Percentiles rank a stretch among this genome's conserved stretches.
Conservation (phyloP, 305 asterid genomes). For the Solanum chacoense region DNA sequence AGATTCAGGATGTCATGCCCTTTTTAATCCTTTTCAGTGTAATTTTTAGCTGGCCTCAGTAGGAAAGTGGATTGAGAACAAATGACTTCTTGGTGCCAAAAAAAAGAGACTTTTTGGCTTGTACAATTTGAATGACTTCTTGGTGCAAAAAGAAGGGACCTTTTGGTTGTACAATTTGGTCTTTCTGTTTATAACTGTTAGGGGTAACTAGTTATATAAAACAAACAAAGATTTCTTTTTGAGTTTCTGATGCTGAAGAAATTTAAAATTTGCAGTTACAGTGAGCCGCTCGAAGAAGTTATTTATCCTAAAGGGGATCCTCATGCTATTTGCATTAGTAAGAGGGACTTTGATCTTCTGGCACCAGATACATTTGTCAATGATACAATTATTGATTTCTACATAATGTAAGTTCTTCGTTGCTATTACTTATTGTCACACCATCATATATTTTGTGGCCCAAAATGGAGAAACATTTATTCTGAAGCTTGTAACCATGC, state of each 20-base stretch:
- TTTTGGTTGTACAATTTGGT: not conserved
- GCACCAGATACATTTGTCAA: conserved; percentile 88
- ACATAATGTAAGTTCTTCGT: conserved; percentile 60
- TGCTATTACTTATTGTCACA: not conserved
- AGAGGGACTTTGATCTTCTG: conserved; percentile 78
- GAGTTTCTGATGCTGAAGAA: not conserved
- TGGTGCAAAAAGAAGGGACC: not conserved
- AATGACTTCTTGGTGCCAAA: not conserved
- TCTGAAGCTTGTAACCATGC: not conserved
- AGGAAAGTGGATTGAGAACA: not conserved
- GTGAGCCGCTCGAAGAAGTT: conserved; percentile 67
- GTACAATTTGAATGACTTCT: not conserved
- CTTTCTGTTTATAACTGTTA: not conserved
- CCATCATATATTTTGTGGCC: not conserved
- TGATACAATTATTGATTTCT: conserved; percentile 90
- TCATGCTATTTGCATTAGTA: conserved; percentile 82
- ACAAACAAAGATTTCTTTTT: not conserved
- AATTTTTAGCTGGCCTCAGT: not conserved
- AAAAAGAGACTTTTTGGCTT: not conserved
- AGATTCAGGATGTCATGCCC: not conserved
- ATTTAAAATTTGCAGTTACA: conserved; percentile 40
- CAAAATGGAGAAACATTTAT: not conserved
- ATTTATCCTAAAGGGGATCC: conserved; percentile 88
- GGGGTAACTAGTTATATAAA: not conserved
- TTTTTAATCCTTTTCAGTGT: not conserved